Evolutionary conservation across 1,139 yeast genomes (phyloP).

Genomic region (Candida sanyaensis): DNA sequence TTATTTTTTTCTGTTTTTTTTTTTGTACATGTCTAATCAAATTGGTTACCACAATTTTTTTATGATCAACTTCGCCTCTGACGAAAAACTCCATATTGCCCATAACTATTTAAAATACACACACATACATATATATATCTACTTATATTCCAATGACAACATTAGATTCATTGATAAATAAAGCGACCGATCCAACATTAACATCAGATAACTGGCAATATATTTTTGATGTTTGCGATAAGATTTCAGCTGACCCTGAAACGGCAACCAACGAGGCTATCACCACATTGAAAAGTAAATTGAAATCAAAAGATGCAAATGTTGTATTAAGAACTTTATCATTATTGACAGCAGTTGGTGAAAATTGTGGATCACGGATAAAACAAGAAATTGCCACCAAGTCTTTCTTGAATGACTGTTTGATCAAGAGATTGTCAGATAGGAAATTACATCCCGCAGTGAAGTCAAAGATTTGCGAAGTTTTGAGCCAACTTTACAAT

Average conservation of each 20-base stretch:
- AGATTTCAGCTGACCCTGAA: constrained; percentile 74
- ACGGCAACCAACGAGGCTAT: constrained; percentile 55
- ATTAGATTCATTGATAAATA: constrained; percentile 29
- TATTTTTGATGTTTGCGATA: constrained; percentile 81
- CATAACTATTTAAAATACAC: too few relatives aligned
- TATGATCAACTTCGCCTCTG: too few relatives aligned
- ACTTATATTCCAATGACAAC: constrained; percentile 8
- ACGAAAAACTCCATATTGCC: too few relatives aligned
- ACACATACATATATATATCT: too few relatives aligned
- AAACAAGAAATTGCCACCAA: constrained; percentile 79
- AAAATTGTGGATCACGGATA: constrained; percentile 90
- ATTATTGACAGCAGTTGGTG: constrained; percentile 75
- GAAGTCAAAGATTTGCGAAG: constrained; percentile 65
- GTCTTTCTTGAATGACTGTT: constrained; percentile 55
- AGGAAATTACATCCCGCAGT: constrained; percentile 64
- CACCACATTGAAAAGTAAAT: constrained; percentile 48
- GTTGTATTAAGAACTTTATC: constrained; percentile 74
- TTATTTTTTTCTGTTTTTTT: too few relatives aligned
- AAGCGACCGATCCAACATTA: constrained; percentile 85
- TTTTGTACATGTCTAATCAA: too few relatives aligned
- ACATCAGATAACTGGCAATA: constrained; percentile 85
- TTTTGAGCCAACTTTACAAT: constrained; percentile 62
- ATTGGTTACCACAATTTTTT: too few relatives aligned
- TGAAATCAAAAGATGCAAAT: constrained; percentile 73
- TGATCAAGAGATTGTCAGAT: constrained; percentile 59